A percentile compares a stretch with the other conserved stretches of the same genome.
Conservation (phyloP, 2,329 filamentous ascomycete species). For the Dothiorella sarmentorum region DNA sequence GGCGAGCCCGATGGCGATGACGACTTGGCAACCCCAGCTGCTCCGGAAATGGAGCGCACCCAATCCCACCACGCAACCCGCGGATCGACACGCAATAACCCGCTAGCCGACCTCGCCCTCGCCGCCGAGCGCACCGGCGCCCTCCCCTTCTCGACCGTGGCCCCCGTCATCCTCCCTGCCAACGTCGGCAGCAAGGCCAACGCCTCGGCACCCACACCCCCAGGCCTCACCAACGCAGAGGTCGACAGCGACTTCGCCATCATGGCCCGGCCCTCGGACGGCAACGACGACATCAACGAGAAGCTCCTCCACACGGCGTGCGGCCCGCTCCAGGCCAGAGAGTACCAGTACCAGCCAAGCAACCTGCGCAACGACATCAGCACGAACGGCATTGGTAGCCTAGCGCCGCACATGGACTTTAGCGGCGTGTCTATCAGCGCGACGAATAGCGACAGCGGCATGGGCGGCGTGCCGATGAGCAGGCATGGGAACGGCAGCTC, state of each 20-base stretch:
- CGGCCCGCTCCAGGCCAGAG: constrained; percentile 31
- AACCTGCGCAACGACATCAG: not conserved
- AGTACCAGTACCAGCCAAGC: constrained; percentile 29
- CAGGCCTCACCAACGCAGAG: constrained; percentile 42
- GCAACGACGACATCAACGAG: constrained; percentile 39
- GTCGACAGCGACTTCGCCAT: constrained; percentile 49
- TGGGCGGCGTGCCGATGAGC: constrained; percentile 35
- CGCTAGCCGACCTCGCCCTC: constrained; percentile 54
- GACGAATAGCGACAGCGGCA: constrained; percentile 10
- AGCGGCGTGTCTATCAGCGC: constrained; percentile 5
- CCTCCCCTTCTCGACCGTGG: constrained; percentile 41
- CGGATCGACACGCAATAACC: constrained; percentile 49
- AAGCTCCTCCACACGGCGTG: constrained; percentile 36
- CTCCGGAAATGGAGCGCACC: constrained; percentile 59
- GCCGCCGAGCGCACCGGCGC: constrained; percentile 35
- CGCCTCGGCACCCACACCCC: constrained; percentile 47
- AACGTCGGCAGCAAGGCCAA: constrained; percentile 47
- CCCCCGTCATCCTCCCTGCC: constrained; percentile 44
- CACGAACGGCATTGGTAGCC: not conserved
- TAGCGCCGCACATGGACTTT: constrained; percentile 14
- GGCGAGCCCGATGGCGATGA: constrained; percentile 36
- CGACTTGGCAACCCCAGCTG: constrained; percentile 39
- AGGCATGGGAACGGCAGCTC: constrained; percentile 31
- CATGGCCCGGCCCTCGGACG: constrained; percentile 40
- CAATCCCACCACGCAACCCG: constrained; percentile 53